A percentile compares a stretch with the other conserved stretches of the same genome.
Conservation (phyloP, 2,329 filamentous ascomycete genomes). For the Colletotrichum spaethianum region DNA sequence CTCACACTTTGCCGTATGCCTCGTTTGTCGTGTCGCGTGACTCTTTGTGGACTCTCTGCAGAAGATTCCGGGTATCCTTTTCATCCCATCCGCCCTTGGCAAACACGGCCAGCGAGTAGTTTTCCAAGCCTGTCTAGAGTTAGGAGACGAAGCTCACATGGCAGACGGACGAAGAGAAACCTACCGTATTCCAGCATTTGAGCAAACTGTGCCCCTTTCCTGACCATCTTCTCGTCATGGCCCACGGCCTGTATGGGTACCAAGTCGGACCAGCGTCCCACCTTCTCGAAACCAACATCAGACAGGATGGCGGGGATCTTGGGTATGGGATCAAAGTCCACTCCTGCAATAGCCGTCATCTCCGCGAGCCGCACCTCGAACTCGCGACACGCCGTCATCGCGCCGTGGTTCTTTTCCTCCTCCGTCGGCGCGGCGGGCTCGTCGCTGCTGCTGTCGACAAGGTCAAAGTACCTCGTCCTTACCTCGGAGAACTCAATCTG, state of each 20-base stretch:
- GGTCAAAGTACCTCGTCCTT: conserved; percentile 56
- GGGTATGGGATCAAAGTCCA: conserved; percentile 58
- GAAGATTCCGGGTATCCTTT: conserved; percentile 48
- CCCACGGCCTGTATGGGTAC: conserved; percentile 58
- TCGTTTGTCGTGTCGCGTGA: conserved; percentile 48
- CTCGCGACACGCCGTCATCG: conserved; percentile 48
- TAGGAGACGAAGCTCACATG: conserved; percentile 23
- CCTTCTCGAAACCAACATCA: conserved; percentile 56
- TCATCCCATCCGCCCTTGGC: conserved; percentile 51
- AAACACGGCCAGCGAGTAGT: conserved; percentile 52
- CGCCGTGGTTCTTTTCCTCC: conserved; percentile 41
- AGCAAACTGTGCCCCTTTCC: conserved; percentile 54
- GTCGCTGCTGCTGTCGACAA: conserved; percentile 52
- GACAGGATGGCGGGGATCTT: conserved; percentile 52
- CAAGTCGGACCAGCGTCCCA: conserved; percentile 58
- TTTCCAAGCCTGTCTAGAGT: conserved; percentile 44
- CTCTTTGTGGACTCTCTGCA: conserved; percentile 51
- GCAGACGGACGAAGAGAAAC: conserved; percentile 27
- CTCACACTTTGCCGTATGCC: conserved; percentile 52
- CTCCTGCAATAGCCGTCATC: conserved; percentile 47
- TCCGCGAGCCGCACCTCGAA: conserved; percentile 52
- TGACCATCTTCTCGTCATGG: conserved; percentile 54
- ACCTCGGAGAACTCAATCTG: conserved; percentile 61
- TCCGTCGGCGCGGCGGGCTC: conserved; percentile 43
- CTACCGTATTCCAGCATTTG: conserved; percentile 55